Evolutionary conservation across 78 protist genomes (phyloP).

Genomic region (slime mould (Dictyostelium discoideum)): DNA sequence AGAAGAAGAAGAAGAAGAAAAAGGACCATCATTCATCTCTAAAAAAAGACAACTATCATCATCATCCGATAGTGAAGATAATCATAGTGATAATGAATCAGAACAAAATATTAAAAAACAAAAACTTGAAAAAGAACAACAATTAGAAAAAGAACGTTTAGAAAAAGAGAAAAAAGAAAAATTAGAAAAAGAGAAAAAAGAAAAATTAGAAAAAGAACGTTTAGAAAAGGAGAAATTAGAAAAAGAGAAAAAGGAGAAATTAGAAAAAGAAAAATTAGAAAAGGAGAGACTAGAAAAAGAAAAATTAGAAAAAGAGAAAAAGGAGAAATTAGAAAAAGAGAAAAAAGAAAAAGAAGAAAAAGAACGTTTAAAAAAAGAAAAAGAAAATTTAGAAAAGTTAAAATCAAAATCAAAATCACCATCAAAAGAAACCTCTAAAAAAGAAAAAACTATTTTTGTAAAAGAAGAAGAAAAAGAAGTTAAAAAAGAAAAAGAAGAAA

Average conservation of each 20-base stretch:
- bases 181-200: not conserved
- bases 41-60: constrained; percentile 4
- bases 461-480: not conserved
- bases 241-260: not conserved
- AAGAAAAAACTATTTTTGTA: not conserved
- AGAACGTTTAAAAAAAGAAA: not conserved
- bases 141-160: not conserved
- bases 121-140: not conserved
- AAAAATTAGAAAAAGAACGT: not conserved
- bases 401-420: not conserved
- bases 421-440: not conserved
- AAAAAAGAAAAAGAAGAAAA: not conserved
- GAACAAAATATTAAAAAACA: constrained; percentile 5
- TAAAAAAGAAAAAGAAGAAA: not conserved
- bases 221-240: not conserved
- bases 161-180: not conserved
- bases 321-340: not conserved
- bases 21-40: not conserved
- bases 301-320: too few relatives aligned
- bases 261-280: not conserved
- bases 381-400: not conserved
- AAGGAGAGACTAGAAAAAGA: not conserved
- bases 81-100: not conserved
- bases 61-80: not conserved
- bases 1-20: not conserved